Base-by-base conservation (phyloP, 129 eudicot genomes). In the Flaveria sonorensis region DNA sequence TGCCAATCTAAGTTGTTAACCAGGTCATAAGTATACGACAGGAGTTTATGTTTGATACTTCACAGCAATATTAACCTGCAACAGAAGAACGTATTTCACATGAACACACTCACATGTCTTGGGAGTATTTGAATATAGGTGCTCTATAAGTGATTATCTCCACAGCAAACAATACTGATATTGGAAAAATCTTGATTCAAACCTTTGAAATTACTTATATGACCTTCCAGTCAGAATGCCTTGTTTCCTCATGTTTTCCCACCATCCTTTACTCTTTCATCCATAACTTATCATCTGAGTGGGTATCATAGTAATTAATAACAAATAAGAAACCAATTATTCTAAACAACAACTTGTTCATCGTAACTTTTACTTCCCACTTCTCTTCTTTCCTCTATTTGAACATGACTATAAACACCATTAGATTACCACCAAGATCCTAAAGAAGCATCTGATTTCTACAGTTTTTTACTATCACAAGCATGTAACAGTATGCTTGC, bases 121-220 rank as follows among this genome's bases (percentile, higher is more conserved):
- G 18, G n/a, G 40, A 13, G 40, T 60, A 16, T 23, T n/a, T 60
- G 50, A 24, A 39, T 36, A 62, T 62, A 30, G 12, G 40, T 26
- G 68, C 26, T 62, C 15, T 62, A 62, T 62, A 62, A 4, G 43
- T 62, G 42, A 62, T 28, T 11, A 13, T 62, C 30, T 62, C 26
- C 48, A 36, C 70, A 65, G 9, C 26, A 7, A n/a, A 32, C 70
- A 65, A 23, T 13, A 23, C 1, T 4, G 52, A 32, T 28, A 57
- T 43, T 60, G 10, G 21, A 20, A n/a, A 36, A 0, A 20, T 79
- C 67, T 62, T 40, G 15, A 53, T 47, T 32, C 61, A 19, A 65
- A 80, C 79, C 74, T n/a, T 65, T 36, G 32, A 79, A 68, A 71
- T 61, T 16, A 48, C 21, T 72, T 72, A 14, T 21, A 79, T 45